Base-by-base conservation (phyloP, 345 rosid genomes). In the Pelargonium nanum region DNA sequence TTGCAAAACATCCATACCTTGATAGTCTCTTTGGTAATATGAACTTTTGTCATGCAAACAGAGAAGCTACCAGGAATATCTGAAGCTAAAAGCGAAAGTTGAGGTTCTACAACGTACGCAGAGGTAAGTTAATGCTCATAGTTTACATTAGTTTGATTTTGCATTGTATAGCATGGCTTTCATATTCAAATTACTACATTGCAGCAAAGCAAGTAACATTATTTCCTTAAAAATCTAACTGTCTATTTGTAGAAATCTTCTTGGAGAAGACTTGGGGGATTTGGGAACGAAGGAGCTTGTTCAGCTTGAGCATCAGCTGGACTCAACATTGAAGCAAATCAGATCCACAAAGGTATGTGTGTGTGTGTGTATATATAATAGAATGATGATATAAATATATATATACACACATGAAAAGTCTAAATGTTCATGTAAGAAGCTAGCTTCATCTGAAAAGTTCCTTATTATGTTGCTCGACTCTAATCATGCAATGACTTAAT, bases 1-100 rank as follows among this genome's bases (percentile, higher is more conserved):
- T n/a, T n/a, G n/a, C n/a, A n/a, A 15, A 0, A 4, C 1, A 15
- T 13, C 1, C 53, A 48, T 9, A 13, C 53, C 4, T 48, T 0
- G 19, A 4, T 17, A 52, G 6, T 9, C 1, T 19, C 5, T 4
- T 9, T 52, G 55, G 9, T 45, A 13, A 45, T 4, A 45, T 28
- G 32, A 45, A 13, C 52, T 45, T 45, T 52, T n/a, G n/a, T n/a
- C 2, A 9, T 52, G 55, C 55, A 57, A 59, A 40, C 90, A 93
- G 96, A 85, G 73, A 68, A 88, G 89, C 74, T 94, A 90, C 76
- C 66, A 86, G 74, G 99, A 94, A 71, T 94, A 94, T 80, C 22
- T 90, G 78, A 90, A 86, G 72, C 84, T 88, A 50, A 94, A 94
- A 72, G 77, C 75, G 53, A 86, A 78, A 73, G 85, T 70, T 26